These are phyloP conservation scores for Lipomyces sp. DNA, from an alignment of 805 yeast genomes.

Conservation along the genomic window DNA sequence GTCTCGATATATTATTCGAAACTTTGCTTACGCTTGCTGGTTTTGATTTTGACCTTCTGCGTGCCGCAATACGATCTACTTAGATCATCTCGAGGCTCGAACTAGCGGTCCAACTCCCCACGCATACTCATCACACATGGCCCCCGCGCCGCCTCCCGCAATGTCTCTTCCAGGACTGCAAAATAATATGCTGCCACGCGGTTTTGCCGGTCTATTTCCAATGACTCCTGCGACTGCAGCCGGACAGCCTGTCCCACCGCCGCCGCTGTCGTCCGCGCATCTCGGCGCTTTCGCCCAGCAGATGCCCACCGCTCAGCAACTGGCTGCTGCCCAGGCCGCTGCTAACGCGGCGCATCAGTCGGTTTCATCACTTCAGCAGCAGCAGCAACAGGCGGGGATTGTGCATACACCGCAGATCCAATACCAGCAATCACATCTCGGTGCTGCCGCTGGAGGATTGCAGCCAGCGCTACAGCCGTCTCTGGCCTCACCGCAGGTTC, in stretches of 20 bases:
- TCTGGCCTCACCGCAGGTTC: conserved; percentile 20
- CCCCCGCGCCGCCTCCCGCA: no score
- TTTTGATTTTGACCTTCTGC: no score
- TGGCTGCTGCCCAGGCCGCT: conserved; percentile 1
- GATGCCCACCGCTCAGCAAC: conserved; percentile 10
- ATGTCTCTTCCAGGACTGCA: conserved; percentile 6
- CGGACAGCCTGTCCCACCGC: conserved; percentile 7
- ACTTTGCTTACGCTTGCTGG: no score
- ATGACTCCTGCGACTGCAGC: no score
- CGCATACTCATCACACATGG: no score
- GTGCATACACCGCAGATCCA: conserved; percentile 27
- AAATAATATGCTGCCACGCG: conserved; percentile 9
- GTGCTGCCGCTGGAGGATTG: conserved; percentile 5
- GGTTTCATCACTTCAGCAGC: no score
- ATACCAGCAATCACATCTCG: conserved; percentile 19
- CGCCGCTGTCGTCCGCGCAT: conserved; percentile 6
- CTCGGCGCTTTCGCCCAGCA: conserved; percentile 13
- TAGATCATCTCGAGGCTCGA: no score
- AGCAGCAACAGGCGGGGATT: no score
- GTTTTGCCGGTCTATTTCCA: conserved; percentile 1
- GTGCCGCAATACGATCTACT: no score
- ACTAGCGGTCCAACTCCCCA: no score
- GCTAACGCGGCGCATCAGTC: no score
- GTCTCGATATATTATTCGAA: no score
- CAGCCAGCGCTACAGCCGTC: conserved; percentile 26